phyloP scores from a whole-genome alignment of 1,139 yeast genomes.

The Keqinozyma sinolaborantium region DNA sequence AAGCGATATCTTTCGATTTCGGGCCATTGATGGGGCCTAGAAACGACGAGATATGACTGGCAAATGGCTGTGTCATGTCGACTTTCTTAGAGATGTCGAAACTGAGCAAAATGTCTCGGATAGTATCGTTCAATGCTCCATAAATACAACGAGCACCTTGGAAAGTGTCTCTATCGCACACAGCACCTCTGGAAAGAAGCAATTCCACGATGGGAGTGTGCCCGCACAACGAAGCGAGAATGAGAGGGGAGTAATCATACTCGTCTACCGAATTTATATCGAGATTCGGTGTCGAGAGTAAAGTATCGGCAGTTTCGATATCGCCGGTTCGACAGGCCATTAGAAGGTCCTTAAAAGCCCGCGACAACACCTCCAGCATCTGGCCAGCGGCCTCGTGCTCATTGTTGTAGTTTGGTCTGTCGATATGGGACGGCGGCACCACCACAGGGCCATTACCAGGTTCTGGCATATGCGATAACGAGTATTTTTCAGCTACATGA shows the following conservation, averaged over 20 bases:
- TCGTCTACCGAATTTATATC: constrained; percentile 63
- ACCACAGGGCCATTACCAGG: no score
- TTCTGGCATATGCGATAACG: no score
- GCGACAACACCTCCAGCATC: no score
- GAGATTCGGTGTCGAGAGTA: constrained; percentile 50
- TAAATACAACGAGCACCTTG: constrained; percentile 79
- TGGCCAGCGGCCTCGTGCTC: no score
- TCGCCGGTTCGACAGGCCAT: constrained; percentile 71
- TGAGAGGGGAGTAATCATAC: constrained; percentile 73
- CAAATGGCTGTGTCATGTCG: constrained; percentile 71
- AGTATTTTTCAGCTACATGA: no score
- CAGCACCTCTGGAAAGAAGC: constrained; percentile 61
- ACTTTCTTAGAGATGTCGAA: constrained; percentile 69
- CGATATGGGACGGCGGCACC: no score
- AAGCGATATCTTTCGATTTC: constrained; percentile 34
- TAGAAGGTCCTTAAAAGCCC: constrained; percentile 45
- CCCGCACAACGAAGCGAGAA: constrained; percentile 72
- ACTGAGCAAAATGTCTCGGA: constrained; percentile 53
- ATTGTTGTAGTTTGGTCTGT: no score
- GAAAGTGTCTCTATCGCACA: constrained; percentile 74
- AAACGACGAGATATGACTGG: constrained; percentile 60
- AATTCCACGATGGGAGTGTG: constrained; percentile 60
- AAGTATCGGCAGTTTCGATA: constrained; percentile 54
- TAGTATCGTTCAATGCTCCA: constrained; percentile 70
- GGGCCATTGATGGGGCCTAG: constrained; percentile 25